phyloP scores from a whole-genome alignment of 1,139 yeast genomes.

The Lodderomyces pseudojiufengensis region DNA sequence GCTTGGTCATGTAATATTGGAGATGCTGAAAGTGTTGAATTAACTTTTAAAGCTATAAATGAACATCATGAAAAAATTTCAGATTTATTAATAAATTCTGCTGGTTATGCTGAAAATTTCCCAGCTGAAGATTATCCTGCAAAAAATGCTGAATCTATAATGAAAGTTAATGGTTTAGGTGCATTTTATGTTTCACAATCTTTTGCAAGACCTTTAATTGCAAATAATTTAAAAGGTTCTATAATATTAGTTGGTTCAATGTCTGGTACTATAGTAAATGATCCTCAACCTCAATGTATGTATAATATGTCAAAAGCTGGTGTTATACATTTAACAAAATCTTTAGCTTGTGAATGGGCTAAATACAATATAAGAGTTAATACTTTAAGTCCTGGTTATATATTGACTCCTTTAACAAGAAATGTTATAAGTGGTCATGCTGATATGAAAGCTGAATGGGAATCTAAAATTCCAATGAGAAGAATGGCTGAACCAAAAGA shows the following conservation, averaged over 20 bases:
- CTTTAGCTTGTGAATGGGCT: constrained; percentile 53
- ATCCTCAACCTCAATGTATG: constrained; percentile 50
- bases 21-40: constrained; percentile 58
- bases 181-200: constrained; percentile 61
- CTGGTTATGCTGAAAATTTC: constrained; percentile 81
- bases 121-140: constrained; percentile 79
- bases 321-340: constrained; percentile 45
- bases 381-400: constrained; percentile 47
- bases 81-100: constrained; percentile 67
- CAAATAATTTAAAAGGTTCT: constrained; percentile 50
- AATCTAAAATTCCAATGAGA: constrained; percentile 45
- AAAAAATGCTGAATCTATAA: constrained; percentile 59
- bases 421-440: constrained; percentile 43
- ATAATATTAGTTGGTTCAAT: constrained; percentile 46
- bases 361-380: constrained; percentile 47
- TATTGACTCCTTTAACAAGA: constrained; percentile 47
- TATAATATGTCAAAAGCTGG: constrained; percentile 53
- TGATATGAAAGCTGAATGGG: constrained; percentile 50
- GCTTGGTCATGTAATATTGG: constrained; percentile 80
- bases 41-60: constrained; percentile 47
- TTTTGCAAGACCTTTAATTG: constrained; percentile 64
- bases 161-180: constrained; percentile 74
- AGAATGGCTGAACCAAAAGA: constrained; percentile 53
- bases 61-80: constrained; percentile 59
- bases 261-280: constrained; percentile 50